Conservation (phyloP, 768 basidiomycete species). For the Royoungia palumana region DNA sequence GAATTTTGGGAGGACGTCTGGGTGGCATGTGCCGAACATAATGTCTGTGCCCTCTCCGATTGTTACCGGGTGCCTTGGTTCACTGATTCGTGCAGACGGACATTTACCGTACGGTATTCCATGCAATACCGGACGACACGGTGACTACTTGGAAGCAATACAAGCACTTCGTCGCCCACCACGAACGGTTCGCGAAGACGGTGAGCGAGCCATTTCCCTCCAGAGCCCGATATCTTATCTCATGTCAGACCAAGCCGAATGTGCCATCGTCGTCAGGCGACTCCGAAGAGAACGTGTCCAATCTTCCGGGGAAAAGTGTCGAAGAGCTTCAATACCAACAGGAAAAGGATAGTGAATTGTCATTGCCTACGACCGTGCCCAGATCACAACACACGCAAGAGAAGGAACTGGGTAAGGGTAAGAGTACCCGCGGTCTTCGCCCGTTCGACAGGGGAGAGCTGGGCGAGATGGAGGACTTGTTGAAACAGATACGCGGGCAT, state of each 20-base stretch:
- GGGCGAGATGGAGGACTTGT: conserved; percentile 84
- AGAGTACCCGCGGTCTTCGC: conserved; percentile 50
- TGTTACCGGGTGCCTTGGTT: not conserved
- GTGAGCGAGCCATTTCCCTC: conserved; percentile 37
- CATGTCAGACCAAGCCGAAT: conserved; percentile 42
- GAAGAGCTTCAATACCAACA: conserved; percentile 21
- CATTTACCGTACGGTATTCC: conserved; percentile 93
- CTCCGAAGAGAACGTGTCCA: conserved; percentile 42
- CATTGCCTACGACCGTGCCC: conserved; percentile 9
- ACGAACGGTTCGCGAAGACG: conserved; percentile 69
- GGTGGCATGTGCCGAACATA: conserved; percentile 83
- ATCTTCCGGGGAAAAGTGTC: conserved; percentile 9
- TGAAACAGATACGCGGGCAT: conserved; percentile 78
- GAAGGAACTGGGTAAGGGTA: conserved; percentile 36
- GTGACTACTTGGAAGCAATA: conserved; percentile 96
- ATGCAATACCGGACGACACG: conserved; percentile 87
- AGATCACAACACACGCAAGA: conserved; percentile 32
- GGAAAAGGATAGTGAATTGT: conserved; percentile 20
- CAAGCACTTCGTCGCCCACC: conserved; percentile 76
- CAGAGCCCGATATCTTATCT: conserved; percentile 3
- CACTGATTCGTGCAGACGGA: conserved; percentile 63
- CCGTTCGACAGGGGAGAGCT: conserved; percentile 80
- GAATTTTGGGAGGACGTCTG: conserved; percentile 89
- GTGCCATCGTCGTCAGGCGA: conserved; percentile 48
- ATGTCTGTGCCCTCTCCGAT: conserved; percentile 50